Conservation (phyloP, 2,329 filamentous ascomycete genomes). For the Teratosphaeria zuluensis region DNA sequence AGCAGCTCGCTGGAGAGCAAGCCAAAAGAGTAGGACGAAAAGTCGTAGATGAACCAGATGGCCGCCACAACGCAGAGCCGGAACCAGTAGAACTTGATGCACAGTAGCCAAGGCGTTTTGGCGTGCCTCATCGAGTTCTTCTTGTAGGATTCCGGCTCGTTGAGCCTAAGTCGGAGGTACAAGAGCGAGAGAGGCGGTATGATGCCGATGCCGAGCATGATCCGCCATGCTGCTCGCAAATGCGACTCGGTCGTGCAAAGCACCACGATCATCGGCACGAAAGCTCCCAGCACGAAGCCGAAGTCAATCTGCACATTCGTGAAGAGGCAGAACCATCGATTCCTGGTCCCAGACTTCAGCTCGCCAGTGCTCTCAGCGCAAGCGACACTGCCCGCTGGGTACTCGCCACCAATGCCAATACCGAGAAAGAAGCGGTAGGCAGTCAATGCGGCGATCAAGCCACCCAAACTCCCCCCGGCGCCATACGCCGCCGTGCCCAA, state of each 20-base stretch:
- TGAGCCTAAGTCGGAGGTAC: slow-evolving; percentile 59
- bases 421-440: slow-evolving; percentile 76
- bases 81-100: slow-evolving; percentile 60
- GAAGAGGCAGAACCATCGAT: slow-evolving; percentile 73
- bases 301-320: slow-evolving; percentile 82
- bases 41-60: slow-evolving; percentile 78
- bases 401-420: slow-evolving; percentile 50
- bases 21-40: slow-evolving; percentile 73
- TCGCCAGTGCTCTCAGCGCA: slow-evolving; percentile 78
- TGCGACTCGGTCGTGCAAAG: slow-evolving; percentile 35
- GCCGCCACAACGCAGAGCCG: slow-evolving; percentile 59
- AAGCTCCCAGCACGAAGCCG: slow-evolving; percentile 71
- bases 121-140: slow-evolving; percentile 54
- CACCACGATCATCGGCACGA: slow-evolving; percentile 60
- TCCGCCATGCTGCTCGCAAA: slow-evolving; percentile 68
- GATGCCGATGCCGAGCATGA: slow-evolving; percentile 66
- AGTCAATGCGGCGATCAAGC: slow-evolving; percentile 67
- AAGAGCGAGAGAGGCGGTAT: slow-evolving; percentile 67
- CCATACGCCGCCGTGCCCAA: slow-evolving; percentile 70
- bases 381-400: slow-evolving; percentile 73
- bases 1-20: slow-evolving; percentile 35
- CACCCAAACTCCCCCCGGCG: slow-evolving; percentile 55
- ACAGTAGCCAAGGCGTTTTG: slow-evolving; percentile 43
- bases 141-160: slow-evolving; percentile 70
- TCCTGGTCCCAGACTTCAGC: slow-evolving; percentile 68